phyloP scores from a whole-genome alignment of 352 stramenopile species.

The Phytopythium montanum region DNA sequence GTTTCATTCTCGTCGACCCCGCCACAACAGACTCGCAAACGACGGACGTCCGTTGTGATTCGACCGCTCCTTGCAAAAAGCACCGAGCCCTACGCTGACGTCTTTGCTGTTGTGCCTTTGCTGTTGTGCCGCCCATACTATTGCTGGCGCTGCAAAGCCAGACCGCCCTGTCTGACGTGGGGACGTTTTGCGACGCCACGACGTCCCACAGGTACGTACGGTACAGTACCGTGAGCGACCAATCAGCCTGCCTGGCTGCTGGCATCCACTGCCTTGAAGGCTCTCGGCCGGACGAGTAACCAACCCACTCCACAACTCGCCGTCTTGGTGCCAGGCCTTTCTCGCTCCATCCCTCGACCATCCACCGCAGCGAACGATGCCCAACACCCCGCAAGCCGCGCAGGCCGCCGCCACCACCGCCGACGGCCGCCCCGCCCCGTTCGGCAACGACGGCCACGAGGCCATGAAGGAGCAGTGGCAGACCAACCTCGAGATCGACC shows the following conservation, averaged over 20 bases:
- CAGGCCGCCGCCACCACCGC: constrained; percentile 4
- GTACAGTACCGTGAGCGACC: constrained; percentile 2
- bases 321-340: background rate
- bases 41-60: no score
- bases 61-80: no score
- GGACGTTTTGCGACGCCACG: constrained; percentile 11
- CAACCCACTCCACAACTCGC: background rate
- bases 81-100: no score
- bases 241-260: constrained; percentile 3
- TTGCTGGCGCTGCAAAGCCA: background rate
- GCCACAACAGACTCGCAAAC: background rate
- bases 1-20: constrained; percentile 4
- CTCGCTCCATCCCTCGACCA: background rate
- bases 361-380: constrained; percentile 10
- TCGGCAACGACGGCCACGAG: constrained; percentile 5
- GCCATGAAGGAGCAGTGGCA: constrained; percentile 44
- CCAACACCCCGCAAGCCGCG: constrained; percentile 6
- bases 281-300: background rate
- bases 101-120: no score
- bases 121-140: background rate
- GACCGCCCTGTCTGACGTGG: constrained; percentile 9
- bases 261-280: no score
- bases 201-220: background rate
- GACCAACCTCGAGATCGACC: constrained; percentile 62
- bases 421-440: background rate